Base-by-base conservation (phyloP, 1,284 basidiomycete species). In the Xerocomus nothofagi region DNA sequence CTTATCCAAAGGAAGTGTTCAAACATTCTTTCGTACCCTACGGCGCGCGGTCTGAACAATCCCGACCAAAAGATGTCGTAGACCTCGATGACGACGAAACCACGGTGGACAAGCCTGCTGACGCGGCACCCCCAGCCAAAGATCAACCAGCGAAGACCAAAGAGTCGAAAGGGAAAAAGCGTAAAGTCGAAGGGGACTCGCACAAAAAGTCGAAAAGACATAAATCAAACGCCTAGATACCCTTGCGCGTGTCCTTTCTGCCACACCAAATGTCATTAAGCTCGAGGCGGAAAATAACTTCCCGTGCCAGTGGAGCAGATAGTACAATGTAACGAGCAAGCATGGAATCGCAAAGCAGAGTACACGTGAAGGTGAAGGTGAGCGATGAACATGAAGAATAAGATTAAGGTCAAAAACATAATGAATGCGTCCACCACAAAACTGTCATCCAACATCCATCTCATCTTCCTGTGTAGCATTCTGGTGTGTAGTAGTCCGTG, bases 1-100 rank as follows among this genome's bases (percentile, higher is more conserved):
- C 71, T 10, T 80, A 88, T 58, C 78, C 86, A 0, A 69, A 72
- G 29, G 79, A 83, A 42, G 58, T 81, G 2, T 72, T 89, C 31
- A 88, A 72, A 48, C 85, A 88, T 57, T 65, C 71, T 1, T 89
- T 86, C 65, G 62, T 78, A 53, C 86, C 86, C 0, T 78, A 77
- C 26, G 86, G 86, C 1, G 77, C 82, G 6, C 62, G 73, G n/a
- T 67, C 64, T 10, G 44, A 49, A 2, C 57, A 54, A 29, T 53
- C 54, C 15, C 43, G 6, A 29, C 39, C 43, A 8, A 44, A 52
- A 31, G 54, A 43, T 49, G 15, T 44, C 50, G 14, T 60, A 51
- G 58, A 64, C 7, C 51, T 59, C 7, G 62, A 66, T 10, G 52
- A 62, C 11, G 47, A 47, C n/a, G 57, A 59, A 18, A 18, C 34